Base-by-base conservation (phyloP, 2,329 filamentous ascomycete species). In the Beauveria sp. region DNA sequence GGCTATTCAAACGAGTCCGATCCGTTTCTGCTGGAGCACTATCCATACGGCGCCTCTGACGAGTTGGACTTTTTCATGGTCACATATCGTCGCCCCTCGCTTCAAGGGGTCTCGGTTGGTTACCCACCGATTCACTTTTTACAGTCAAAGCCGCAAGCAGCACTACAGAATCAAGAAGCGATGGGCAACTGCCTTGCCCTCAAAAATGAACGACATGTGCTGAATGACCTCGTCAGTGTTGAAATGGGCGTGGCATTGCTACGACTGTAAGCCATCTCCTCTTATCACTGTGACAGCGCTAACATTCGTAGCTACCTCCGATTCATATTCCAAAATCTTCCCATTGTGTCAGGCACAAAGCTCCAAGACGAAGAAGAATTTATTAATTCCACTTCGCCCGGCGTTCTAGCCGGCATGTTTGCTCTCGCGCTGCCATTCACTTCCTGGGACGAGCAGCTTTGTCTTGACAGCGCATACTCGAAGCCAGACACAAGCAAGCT, bases 51-150 rank as follows among this genome's bases (percentile, higher is more conserved):
- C 59, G 53, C 66, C 16, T 58, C 62, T 2, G 71, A 73, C 43
- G 63, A 71, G 46, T 53, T 72, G 20, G 65, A 68, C 63, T 73
- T 72, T 64, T 67, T 65, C 61, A 55, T 59, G 18, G 66, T 67
- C 28, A 64, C 64, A 2, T 67, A 67, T 51, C 64, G 65, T 14
- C 58, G 50, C 26, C 58, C 58, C 16, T 60, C 58, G 8, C 50
- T 24, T 22, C 37, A 55, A 18, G 8, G 5, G 2, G 50, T 47
- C 2, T 34, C 51, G 6, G 26, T 4, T 7, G 58, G 58, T 9
- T 18, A 59, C 40, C 43, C 48, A 16, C 61, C 65, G 6, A 50
- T 64, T 16, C 65, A 66, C 41, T 63, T 66, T 26, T 28, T 65
- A 3, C 63, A 65, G 44, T 65, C 64, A 26, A 57, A 63, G 24